Evolutionary conservation across 768 basidiomycete genomes (phyloP), one percentile per base, ranked within the genome.

Genomic region (Thelephora ganbajun): DNA sequence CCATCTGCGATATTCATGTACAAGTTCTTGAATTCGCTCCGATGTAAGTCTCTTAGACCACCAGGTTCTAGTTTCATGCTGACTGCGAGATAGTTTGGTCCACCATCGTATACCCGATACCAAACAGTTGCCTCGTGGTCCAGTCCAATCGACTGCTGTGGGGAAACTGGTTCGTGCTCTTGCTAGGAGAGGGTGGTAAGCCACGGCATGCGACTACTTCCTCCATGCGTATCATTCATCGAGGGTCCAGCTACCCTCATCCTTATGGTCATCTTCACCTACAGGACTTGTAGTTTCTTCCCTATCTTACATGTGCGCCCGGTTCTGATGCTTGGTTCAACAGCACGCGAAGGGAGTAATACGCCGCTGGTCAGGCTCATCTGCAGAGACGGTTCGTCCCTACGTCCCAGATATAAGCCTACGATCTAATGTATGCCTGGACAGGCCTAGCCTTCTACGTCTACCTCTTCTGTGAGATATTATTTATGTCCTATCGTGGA

Each of bases 391-490:
- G 51, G 51, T 36, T 11, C 44, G 43, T 36, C n/a, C 6, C 26
- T 4, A 3, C 18, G 30, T 45, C n/a, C 19, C 18, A 12, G 11
- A 9, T 5, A 20, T 34, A 3, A 2, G 3, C 33, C 43, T 14
- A 6, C 3, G 45, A 33, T 23, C 26, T 33, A 20, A 23, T 20
- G 3, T n/a, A 14, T 37, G 2, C 11, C 13, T 12, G 4, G 18
- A 3, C 33, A 50, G 48, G 48, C 13, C n/a, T 52, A 19, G 19
- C 46, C 14, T 50, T 45, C 23, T 52, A 48, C 23, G 22, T 52
- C 7, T 49, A 46, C 45, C 35, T 52, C 11, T 49, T 45, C 22
- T 35, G 51, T 52, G 47, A 13, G 51, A 35, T 7, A n/a, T 20
- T 33, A 20, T 33, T n/a, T n/a, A 34, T 22, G 2, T 3, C 12